A percentile compares a stretch with the other conserved stretches of the same genome.
These are phyloP conservation scores for Ganoderma sinense DNA, from an alignment of 1,284 basidiomycete genomes.

Conservation along the genomic window DNA sequence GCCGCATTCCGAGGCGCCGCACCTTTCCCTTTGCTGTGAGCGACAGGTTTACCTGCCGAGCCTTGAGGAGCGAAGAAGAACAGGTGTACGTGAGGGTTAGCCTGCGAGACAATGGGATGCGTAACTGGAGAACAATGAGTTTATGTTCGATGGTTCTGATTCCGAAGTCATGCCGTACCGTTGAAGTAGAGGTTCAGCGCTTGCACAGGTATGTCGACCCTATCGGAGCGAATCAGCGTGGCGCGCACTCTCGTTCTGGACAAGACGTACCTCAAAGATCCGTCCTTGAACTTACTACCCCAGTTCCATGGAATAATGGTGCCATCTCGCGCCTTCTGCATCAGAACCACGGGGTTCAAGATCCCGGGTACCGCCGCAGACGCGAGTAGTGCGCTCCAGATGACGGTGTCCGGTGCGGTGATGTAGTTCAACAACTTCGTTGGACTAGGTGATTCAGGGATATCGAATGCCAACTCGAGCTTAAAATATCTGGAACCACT, in stretches of 20 bases:
- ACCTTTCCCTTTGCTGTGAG: conserved; percentile 93
- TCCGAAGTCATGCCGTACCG: conserved; percentile 48
- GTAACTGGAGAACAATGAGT: conserved; percentile 68
- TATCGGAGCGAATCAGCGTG: conserved; percentile 39
- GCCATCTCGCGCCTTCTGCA: conserved; percentile 91
- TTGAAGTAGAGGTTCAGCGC: conserved; percentile 94
- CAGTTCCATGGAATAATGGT: conserved; percentile 92
- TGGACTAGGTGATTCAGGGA: conserved; percentile 58
- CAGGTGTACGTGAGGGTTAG: conserved; percentile 97
- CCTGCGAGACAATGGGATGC: conserved; percentile 94
- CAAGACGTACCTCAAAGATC: conserved; percentile 72
- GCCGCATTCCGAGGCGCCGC: not conserved
- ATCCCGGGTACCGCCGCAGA: conserved; percentile 89
- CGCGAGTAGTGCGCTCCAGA: conserved; percentile 81
- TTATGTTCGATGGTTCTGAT: not conserved
- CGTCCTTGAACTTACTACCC: conserved; percentile 93
- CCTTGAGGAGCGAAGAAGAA: conserved; percentile 97
- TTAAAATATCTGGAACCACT: conserved; percentile 39
- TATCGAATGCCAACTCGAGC: not conserved
- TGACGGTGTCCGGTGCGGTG: conserved; percentile 90
- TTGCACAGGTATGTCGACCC: conserved; percentile 94
- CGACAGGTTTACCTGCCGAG: conserved; percentile 93
- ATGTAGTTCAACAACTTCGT: conserved; percentile 97
- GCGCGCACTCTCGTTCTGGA: not conserved
- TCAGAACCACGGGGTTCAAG: conserved; percentile 87